Evolutionary conservation across 2,329 filamentous ascomycete species (phyloP).

Genomic region (Cryphonectria japonica): DNA sequence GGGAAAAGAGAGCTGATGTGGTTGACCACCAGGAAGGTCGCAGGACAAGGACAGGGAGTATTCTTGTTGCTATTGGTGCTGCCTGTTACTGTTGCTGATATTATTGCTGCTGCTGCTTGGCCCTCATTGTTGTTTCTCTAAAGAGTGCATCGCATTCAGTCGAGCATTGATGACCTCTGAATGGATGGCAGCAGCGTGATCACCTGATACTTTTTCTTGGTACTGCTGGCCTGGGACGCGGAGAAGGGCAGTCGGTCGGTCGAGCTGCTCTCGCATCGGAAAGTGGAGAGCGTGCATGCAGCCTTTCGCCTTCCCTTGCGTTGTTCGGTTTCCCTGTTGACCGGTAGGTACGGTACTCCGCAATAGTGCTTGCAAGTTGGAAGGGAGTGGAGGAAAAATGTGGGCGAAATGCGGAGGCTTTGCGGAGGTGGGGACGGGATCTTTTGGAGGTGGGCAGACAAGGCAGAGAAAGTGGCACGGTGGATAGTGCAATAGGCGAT

Average conservation of each 20-base stretch:
- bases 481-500: not conserved
- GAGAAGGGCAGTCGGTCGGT: not conserved
- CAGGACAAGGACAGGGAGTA: slow-evolving; percentile 7
- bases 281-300: slow-evolving; percentile 16
- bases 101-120: not conserved
- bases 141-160: not conserved
- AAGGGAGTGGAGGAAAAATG: slow-evolving; percentile 15
- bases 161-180: not conserved
- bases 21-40: not conserved
- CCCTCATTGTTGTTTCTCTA: not conserved
- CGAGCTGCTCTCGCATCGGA: slow-evolving; percentile 4
- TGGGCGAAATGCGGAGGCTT: slow-evolving; percentile 30
- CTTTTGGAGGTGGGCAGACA: slow-evolving; percentile 12
- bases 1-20: not conserved
- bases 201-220: not conserved
- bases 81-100: not conserved
- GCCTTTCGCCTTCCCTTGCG: slow-evolving; percentile 10
- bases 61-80: not conserved
- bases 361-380: slow-evolving; percentile 15
- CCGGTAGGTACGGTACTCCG: slow-evolving; percentile 18
- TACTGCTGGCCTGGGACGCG: slow-evolving; percentile 6
- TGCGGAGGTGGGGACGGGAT: slow-evolving; percentile 29
- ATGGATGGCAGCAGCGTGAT: not conserved
- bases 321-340: slow-evolving; percentile 7
- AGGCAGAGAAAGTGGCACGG: not conserved